Conservation (phyloP, 1,284 basidiomycete genomes). For the Dichomitus squalens region DNA sequence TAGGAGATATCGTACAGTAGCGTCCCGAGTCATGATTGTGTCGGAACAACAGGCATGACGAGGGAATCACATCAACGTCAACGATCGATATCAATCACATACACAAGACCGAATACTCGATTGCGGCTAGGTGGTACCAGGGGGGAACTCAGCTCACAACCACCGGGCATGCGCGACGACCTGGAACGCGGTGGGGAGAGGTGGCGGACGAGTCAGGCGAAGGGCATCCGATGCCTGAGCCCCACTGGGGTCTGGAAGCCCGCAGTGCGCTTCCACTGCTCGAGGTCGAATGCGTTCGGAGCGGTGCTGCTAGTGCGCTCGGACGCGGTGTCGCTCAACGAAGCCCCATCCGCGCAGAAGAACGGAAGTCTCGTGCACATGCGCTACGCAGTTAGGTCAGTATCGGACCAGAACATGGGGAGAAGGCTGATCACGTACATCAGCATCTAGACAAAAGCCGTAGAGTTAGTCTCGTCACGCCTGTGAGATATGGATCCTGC, state of each 20-base stretch:
- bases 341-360: slow-evolving; percentile 15
- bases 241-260: not conserved
- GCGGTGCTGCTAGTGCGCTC: slow-evolving; percentile 26
- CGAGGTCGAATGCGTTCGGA: slow-evolving; percentile 35
- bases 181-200: no score
- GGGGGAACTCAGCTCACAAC: no score
- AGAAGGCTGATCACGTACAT: slow-evolving; percentile 40
- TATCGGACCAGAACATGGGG: not conserved
- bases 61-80: no score
- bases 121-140: no score
- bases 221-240: not conserved
- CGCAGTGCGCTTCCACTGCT: slow-evolving; percentile 32
- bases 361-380: slow-evolving; percentile 41
- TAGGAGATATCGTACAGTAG: no score
- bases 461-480: not conserved
- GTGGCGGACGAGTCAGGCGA: not conserved
- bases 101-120: no score
- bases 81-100: no score
- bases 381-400: slow-evolving; percentile 36
- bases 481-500: not conserved
- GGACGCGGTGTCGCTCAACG: slow-evolving; percentile 28
- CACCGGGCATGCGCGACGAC: no score
- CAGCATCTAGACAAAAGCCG: slow-evolving; percentile 45
- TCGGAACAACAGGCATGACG: no score
- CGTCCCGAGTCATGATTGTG: no score